phyloP scores from a whole-genome alignment of 2,329 filamentous ascomycete genomes.

The Plectosphaerella sp. region DNA sequence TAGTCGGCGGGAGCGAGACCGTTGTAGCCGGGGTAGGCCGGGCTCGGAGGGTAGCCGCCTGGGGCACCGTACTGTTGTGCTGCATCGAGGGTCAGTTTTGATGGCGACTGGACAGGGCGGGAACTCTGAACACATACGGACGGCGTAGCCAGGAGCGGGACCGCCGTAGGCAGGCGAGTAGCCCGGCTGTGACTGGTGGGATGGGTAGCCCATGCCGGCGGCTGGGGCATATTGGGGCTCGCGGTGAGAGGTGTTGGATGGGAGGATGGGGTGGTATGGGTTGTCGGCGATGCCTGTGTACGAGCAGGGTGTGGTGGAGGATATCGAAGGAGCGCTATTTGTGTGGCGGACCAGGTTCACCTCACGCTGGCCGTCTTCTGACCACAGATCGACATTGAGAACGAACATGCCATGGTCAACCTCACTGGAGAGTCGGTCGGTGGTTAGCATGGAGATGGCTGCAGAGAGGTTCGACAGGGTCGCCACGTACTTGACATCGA shows the following conservation, averaged over 20 bases:
- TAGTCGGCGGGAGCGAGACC: neutral
- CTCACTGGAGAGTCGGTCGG: conserved; percentile 44
- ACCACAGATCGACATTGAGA: conserved; percentile 64
- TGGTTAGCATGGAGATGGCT: conserved; percentile 11
- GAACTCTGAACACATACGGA: conserved; percentile 20
- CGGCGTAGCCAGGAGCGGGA: conserved; percentile 13
- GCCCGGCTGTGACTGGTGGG: neutral
- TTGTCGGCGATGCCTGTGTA: conserved; percentile 45
- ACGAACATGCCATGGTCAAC: conserved; percentile 49
- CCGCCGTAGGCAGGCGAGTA: conserved; percentile 5
- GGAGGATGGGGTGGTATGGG: conserved; percentile 16
- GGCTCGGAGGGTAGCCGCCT: neutral
- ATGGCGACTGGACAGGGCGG: no score
- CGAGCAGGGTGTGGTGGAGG: conserved; percentile 72
- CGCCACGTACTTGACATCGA: conserved; percentile 70
- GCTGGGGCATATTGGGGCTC: neutral
- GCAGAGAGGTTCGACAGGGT: neutral
- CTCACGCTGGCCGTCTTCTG: conserved; percentile 59
- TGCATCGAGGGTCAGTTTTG: neutral
- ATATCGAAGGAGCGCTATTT: conserved; percentile 70
- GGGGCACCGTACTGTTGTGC: neutral
- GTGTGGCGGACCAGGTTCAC: conserved; percentile 62
- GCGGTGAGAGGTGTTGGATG: conserved; percentile 6
- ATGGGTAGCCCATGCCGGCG: neutral
- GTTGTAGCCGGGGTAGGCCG: neutral